Conservation (phyloP, 257 asterid species). For the Capsicum chinense region DNA sequence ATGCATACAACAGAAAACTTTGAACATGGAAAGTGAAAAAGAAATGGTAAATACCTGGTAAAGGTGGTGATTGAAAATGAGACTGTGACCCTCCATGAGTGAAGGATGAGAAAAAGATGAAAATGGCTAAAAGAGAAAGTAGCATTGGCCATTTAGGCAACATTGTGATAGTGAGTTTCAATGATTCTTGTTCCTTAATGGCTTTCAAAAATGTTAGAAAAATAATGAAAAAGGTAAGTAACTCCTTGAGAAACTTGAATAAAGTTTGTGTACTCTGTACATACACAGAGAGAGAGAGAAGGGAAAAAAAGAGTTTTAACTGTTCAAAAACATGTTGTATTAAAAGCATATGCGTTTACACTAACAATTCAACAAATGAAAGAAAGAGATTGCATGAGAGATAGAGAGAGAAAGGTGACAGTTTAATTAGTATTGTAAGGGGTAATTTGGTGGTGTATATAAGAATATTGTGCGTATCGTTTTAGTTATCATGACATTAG, state of each 20-base stretch:
- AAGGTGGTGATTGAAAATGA: slow-evolving; percentile 36
- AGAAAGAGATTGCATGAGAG: neutral
- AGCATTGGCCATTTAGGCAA: slow-evolving; percentile 34
- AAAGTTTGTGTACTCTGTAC: slow-evolving; percentile 1
- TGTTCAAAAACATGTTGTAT: neutral
- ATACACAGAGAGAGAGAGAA: neutral
- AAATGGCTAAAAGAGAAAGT: slow-evolving; percentile 37
- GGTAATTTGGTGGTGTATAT: too few relatives aligned
- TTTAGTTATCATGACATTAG: too few relatives aligned
- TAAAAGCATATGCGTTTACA: slow-evolving; percentile 22
- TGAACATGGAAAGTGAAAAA: neutral
- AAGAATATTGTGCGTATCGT: too few relatives aligned
- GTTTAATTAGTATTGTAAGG: too few relatives aligned
- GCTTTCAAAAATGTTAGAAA: neutral
- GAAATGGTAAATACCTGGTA: slow-evolving; percentile 43
- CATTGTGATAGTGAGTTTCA: slow-evolving; percentile 39
- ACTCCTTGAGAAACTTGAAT: neutral
- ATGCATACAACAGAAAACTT: neutral
- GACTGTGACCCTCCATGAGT: slow-evolving; percentile 36
- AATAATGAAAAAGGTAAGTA: slow-evolving; percentile 13
- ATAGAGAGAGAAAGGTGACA: too few relatives aligned
- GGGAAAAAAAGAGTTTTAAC: neutral
- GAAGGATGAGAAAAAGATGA: slow-evolving; percentile 35
- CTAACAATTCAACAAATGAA: neutral
- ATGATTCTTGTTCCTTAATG: neutral